Base-by-base conservation (phyloP, 139 green algal species). In the Picochlorum costavermella region DNA sequence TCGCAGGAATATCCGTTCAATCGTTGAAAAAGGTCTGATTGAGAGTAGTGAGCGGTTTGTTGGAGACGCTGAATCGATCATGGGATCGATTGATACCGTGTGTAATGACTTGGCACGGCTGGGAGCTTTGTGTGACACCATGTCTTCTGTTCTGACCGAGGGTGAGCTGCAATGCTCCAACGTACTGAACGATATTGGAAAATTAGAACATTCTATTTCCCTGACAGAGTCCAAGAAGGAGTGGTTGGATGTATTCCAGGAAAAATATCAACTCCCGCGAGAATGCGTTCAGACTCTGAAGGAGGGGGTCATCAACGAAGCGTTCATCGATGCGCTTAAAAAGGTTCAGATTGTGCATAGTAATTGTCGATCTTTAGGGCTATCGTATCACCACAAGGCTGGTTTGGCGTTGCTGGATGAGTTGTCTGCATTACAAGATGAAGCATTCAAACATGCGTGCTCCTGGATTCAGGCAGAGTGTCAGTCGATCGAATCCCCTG, bases 351-450 rank as follows among this genome's bases (percentile, higher is more conserved):
- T 65, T 30, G 95, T 98, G 58, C 93, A 98, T 51, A 79, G 79
- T 62, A 97, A 97, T 80, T 98, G 92, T 84, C 82, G 79, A 29
- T 56, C 70, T 37, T 78, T 98, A 76, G 73, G 97, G 65, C 68
- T 83, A 60, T 91, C 81, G 31, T 74, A 91, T 45, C 91, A 98
- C 80, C 91, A 98, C 78, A 78, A 93, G 2, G 92, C 93, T 16
- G 93, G 93, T 5, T 67, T 98, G 68, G 93, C 97, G 79, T 83
- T 98, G 11, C 96, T 98, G 90, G 93, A 98, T 70, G 65, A 82
- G 20, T 98, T 98, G 92, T 83, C 88, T 2, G 61, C 58, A 28
- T 77, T 96, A 61, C 90, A 98, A 80, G 93, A 98, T 68, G 75
- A 66, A 2, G 93, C 90, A 5, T 97, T 97, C 73, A 90, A 98